Evolutionary conservation across 148 eudicot genomes (phyloP).

Genomic region (Polygonum aviculare): DNA sequence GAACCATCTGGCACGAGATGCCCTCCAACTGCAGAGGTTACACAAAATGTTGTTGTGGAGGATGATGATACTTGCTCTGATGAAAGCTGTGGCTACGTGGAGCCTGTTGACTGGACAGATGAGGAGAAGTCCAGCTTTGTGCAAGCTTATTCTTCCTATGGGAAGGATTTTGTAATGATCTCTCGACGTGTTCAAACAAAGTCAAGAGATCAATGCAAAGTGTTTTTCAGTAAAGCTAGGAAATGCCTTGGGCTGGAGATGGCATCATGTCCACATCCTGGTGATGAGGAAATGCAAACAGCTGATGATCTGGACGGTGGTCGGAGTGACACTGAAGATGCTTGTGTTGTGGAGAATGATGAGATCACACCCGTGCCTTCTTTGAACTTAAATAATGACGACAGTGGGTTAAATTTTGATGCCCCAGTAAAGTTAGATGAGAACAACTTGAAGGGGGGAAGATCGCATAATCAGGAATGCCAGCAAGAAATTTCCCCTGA

Average conservation of each 20-base stretch:
- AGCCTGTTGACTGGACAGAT: slow-evolving; percentile 71
- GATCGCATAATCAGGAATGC: slow-evolving; percentile 2
- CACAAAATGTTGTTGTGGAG: slow-evolving; percentile 52
- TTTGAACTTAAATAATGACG: slow-evolving; percentile 22
- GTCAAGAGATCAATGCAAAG: slow-evolving; percentile 65
- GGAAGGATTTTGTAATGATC: slow-evolving; percentile 70
- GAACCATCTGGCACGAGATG: slow-evolving; percentile 17
- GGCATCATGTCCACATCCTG: slow-evolving; percentile 20
- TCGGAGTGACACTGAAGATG: slow-evolving; percentile 58
- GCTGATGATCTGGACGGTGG: slow-evolving; percentile 40
- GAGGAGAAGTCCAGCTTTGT: slow-evolving; percentile 68
- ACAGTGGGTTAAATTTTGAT: not conserved
- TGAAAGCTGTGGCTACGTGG: slow-evolving; percentile 82
- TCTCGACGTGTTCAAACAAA: slow-evolving; percentile 59
- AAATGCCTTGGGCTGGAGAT: slow-evolving; percentile 68
- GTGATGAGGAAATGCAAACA: slow-evolving; percentile 19
- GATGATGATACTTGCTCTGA: slow-evolving; percentile 74
- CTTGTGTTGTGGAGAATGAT: slow-evolving; percentile 44
- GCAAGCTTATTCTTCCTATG: slow-evolving; percentile 59
- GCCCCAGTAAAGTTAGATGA: slow-evolving; percentile 20
- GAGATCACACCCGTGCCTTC: slow-evolving; percentile 30
- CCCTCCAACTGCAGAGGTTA: slow-evolving; percentile 59
- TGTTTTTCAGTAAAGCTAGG: slow-evolving; percentile 76
- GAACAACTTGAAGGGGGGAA: not conserved
- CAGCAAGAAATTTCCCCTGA: slow-evolving; percentile 18